Conservation (phyloP, 768 basidiomycete species). For the Auriscalpium orientale region DNA sequence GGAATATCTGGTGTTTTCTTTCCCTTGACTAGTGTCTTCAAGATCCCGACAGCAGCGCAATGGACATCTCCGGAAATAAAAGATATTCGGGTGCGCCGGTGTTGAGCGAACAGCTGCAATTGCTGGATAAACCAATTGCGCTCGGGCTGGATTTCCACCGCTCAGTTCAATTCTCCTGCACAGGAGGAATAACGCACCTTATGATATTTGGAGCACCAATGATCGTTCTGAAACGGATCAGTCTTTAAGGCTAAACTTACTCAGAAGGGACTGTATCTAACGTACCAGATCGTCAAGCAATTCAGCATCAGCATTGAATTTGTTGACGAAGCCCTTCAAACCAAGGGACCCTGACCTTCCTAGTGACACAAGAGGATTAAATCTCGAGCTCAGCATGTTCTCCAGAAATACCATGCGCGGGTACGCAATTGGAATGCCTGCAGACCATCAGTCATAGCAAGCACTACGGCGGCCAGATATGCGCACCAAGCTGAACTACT, state of each 20-base stretch:
- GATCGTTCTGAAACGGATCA: slow-evolving; percentile 56
- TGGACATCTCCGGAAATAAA: slow-evolving; percentile 94
- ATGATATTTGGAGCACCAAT: slow-evolving; percentile 80
- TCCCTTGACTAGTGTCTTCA: slow-evolving; percentile 55
- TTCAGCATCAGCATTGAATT: slow-evolving; percentile 90
- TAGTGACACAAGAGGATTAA: slow-evolving; percentile 77
- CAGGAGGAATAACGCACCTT: slow-evolving; percentile 39
- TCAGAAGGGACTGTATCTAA: background rate
- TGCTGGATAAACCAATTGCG: slow-evolving; percentile 83
- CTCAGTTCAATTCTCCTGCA: background rate
- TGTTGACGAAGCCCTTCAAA: slow-evolving; percentile 75
- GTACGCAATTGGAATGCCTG: slow-evolving; percentile 81
- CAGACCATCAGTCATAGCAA: background rate
- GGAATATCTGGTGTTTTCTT: slow-evolving; percentile 42
- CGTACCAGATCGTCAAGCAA: slow-evolving; percentile 84
- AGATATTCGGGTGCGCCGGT: slow-evolving; percentile 62
- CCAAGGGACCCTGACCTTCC: slow-evolving; percentile 62
- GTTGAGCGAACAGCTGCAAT: slow-evolving; percentile 63
- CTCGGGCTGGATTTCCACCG: slow-evolving; percentile 50
- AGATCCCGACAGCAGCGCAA: slow-evolving; percentile 73
- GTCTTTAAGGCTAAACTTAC: background rate
- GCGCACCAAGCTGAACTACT: slow-evolving; percentile 67
- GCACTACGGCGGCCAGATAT: background rate
- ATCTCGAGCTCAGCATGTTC: slow-evolving; percentile 64
- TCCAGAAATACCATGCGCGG: slow-evolving; percentile 92